phyloP scores from a whole-genome alignment of 2,329 filamentous ascomycete genomes.

The Zasmidium cellare region DNA sequence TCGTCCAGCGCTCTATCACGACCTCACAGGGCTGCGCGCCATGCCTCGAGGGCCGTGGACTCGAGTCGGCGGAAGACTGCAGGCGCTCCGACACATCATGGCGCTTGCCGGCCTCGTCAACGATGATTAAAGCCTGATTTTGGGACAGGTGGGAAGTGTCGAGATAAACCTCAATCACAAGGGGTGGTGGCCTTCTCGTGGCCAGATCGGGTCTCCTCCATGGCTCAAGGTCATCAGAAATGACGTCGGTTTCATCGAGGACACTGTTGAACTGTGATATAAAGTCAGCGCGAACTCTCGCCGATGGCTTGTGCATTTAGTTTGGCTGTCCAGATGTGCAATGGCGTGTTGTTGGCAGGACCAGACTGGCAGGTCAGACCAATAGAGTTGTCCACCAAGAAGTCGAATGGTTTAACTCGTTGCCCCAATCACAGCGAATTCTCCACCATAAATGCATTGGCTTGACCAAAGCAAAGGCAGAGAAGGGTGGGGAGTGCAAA shows the following conservation, averaged over 20 bases:
- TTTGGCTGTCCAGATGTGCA: too few species aligned
- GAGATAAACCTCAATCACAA: slow-evolving; percentile 89
- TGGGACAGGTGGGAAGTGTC: slow-evolving; percentile 64
- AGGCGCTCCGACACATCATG: slow-evolving; percentile 90
- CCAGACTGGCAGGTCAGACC: too few species aligned
- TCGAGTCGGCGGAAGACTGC: slow-evolving; percentile 58
- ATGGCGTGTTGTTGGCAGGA: too few species aligned
- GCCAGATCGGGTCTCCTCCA: slow-evolving; percentile 82
- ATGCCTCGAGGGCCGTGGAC: slow-evolving; percentile 44
- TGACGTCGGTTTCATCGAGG: slow-evolving; percentile 87
- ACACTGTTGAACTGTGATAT: slow-evolving; percentile 82
- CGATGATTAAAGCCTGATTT: slow-evolving; percentile 81
- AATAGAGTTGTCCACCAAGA: too few species aligned
- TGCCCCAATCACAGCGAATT: too few species aligned
- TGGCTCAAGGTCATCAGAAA: slow-evolving; percentile 73
- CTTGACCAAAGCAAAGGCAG: too few species aligned
- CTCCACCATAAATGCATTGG: too few species aligned
- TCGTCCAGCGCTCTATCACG: slow-evolving; percentile 85
- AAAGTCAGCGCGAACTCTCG: slow-evolving; percentile 2
- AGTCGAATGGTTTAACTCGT: too few species aligned
- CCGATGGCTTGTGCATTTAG: neutral
- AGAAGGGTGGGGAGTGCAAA: too few species aligned
- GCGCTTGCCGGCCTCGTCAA: slow-evolving; percentile 85
- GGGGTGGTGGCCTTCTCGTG: slow-evolving; percentile 73
- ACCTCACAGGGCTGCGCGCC: slow-evolving; percentile 63